Conservation (phyloP, 768 basidiomycete genomes). For the Phanerochaete sordida region DNA sequence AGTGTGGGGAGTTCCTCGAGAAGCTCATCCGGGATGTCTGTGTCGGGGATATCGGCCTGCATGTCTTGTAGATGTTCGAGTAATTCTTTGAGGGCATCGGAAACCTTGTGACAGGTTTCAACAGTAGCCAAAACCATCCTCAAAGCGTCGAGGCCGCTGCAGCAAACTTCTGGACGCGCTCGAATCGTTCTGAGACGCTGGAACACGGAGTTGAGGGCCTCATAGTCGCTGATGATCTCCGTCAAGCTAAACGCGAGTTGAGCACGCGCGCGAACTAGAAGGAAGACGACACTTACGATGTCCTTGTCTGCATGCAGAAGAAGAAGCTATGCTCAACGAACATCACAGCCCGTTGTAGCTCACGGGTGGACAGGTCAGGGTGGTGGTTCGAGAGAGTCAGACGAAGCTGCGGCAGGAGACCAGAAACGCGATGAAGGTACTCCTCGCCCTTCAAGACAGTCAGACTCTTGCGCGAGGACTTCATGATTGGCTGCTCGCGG, state of each 20-base stretch:
- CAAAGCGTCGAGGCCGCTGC: not conserved
- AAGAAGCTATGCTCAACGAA: slow-evolving; percentile 78
- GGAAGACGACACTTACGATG: slow-evolving; percentile 46
- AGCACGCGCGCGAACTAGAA: not conserved
- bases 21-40: not conserved
- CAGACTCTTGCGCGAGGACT: slow-evolving; percentile 18
- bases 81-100: slow-evolving; percentile 3
- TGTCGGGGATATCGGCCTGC: not conserved
- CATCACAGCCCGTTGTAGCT: slow-evolving; percentile 74
- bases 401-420: slow-evolving; percentile 64
- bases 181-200: slow-evolving; percentile 29
- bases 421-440: slow-evolving; percentile 64
- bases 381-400: slow-evolving; percentile 66
- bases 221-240: slow-evolving; percentile 19
- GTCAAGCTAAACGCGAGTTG: slow-evolving; percentile 28
- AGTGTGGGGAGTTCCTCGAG: not conserved
- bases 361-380: slow-evolving; percentile 79
- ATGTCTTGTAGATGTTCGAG: not conserved
- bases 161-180: slow-evolving; percentile 11
- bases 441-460: slow-evolving; percentile 44
- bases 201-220: slow-evolving; percentile 23
- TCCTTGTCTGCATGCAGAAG: slow-evolving; percentile 58
- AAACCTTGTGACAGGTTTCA: not conserved
- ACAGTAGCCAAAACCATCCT: not conserved
- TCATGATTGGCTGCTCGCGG: slow-evolving; percentile 49